Evolutionary conservation across 768 basidiomycete genomes (phyloP).

Genomic region (Tephrocybe sp.): DNA sequence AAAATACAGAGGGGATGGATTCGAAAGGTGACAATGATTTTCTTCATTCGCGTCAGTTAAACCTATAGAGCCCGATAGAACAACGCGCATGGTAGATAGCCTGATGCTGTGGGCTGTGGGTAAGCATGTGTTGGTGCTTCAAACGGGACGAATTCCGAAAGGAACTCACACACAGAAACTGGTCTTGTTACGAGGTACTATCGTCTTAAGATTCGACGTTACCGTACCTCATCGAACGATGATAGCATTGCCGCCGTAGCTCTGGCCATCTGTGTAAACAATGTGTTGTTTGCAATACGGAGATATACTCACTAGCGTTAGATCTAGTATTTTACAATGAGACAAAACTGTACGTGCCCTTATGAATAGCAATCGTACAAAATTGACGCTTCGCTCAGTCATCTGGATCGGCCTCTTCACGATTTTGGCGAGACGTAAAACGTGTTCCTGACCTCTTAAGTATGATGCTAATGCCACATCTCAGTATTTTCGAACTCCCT

Average conservation of each 20-base stretch:
- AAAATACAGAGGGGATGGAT: slow-evolving; percentile 3
- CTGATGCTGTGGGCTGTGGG: slow-evolving; percentile 16
- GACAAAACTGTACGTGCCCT: not conserved
- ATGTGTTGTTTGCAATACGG: no score
- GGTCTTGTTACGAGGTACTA: not conserved
- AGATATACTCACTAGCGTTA: no score
- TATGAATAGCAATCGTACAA: not conserved
- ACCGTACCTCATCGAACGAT: no score
- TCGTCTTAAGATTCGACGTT: no score
- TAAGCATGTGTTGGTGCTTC: not conserved
- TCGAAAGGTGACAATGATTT: slow-evolving; percentile 2
- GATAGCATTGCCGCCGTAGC: no score
- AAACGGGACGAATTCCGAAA: not conserved
- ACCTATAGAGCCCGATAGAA: not conserved
- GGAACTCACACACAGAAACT: not conserved
- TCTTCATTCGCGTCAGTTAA: not conserved
- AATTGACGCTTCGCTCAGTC: slow-evolving; percentile 6
- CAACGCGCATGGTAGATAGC: not conserved
- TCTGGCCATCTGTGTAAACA: no score
- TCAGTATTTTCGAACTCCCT: not conserved
- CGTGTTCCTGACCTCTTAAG: no score
- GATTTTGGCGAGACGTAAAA: slow-evolving; percentile 15
- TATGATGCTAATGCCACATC: not conserved
- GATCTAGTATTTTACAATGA: slow-evolving; percentile 1
- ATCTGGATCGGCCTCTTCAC: slow-evolving; percentile 20